Percentiles rank a stretch among this genome's conserved stretches.
Conservation (phyloP, 495 filamentous ascomycete genomes). For the Pyrenopolyporus hunteri region DNA sequence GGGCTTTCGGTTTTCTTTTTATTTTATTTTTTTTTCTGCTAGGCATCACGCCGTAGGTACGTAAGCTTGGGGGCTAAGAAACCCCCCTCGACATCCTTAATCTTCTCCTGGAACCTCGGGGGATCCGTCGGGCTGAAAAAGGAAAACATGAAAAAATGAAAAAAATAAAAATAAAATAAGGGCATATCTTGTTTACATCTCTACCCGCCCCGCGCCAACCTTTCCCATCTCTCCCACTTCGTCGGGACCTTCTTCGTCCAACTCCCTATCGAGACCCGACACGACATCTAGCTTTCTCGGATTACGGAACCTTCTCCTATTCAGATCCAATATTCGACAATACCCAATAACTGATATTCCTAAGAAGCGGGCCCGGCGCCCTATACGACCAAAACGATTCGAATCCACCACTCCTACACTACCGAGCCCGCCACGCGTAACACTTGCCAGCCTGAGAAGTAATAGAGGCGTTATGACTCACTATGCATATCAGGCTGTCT, state of each 20-base stretch:
- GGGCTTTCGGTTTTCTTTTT: too few species aligned
- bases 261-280: constrained; percentile 5
- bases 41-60: too few species aligned
- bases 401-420: neutral
- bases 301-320: neutral
- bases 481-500: neutral
- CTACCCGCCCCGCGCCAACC: too few species aligned
- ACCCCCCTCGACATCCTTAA: neutral
- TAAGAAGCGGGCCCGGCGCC: neutral
- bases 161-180: neutral
- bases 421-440: neutral
- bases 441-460: neutral
- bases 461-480: neutral
- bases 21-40: too few species aligned
- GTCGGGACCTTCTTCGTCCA: neutral
- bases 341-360: neutral
- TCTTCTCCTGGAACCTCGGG: neutral
- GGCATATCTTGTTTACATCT: neutral
- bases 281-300: constrained; percentile 5
- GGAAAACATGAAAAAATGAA: neutral
- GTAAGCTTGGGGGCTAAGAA: neutral
- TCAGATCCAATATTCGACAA: neutral
- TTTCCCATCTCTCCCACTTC: neutral
- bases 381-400: neutral
- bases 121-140: too few species aligned